Evolutionary conservation across 2,329 filamentous ascomycete genomes (phyloP), one percentile per base, ranked within the genome.

Genomic region (Cladosporium sp.): DNA sequence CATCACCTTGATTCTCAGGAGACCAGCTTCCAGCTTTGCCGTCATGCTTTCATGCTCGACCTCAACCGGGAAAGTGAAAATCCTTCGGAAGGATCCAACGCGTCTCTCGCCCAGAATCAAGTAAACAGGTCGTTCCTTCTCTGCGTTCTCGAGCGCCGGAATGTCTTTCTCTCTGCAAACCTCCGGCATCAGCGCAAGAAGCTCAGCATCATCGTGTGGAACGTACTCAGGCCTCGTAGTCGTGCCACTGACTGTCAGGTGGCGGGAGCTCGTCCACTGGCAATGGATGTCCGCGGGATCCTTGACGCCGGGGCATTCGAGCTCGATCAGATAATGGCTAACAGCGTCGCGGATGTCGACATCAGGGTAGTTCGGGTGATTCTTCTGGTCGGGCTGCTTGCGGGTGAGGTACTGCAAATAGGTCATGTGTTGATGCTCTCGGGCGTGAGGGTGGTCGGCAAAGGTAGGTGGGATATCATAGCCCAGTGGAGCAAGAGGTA

Each of bases 291-390:
- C 55, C 3, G 36, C 51, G 3, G 56, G 19, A 43, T 60, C 51
- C 38, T 62, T 62, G 57, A 62, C 43, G 55, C 62, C 62, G 7
- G 62, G 62, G 45, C 60, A 56, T 45, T 64, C 62, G 45, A 64
- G 34, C 8, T 62, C 60, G 49, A 63, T 58, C 15, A 59, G 40
- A 37, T 63, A 61, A 54, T 59, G 43, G 34, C 19, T 57, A 12
- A 40, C 37, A 11, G 34, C 47, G 52, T 65, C 63, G 37, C 58
- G 37, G 52, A 65, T 51, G 38, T 65, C 61, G 49, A 63, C 59
- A 51, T 65, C 63, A 5, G 60, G 61, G 39, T 59, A 42, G 45
- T 65, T 64, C 42, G 61, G 61, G 37, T 62, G 42, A 6, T 25
- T 38, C 37, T 52, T 45, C 11, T 45, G 63, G 34, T 61, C 54